Evolutionary conservation across 768 basidiomycete species (phyloP).

Genomic region (Myochromella boudieri): DNA sequence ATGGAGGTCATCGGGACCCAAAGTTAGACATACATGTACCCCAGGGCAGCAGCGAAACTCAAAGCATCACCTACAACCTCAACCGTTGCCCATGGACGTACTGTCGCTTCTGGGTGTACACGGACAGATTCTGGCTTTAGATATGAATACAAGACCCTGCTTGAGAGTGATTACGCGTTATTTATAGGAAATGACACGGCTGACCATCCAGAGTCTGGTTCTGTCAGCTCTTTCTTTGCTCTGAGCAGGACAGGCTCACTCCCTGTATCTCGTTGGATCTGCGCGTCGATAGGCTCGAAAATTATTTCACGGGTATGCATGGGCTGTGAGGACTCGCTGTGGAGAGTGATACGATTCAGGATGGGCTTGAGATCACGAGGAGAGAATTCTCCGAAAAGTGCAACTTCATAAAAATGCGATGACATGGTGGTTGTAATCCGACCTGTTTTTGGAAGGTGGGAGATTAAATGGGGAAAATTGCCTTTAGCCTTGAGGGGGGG

Average conservation of each 20-base stretch:
- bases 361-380: constrained; percentile 73
- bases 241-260: constrained; percentile 69
- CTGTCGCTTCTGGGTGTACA: constrained; percentile 83
- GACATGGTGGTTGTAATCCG: constrained; percentile 35
- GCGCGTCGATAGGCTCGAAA: constrained; percentile 78
- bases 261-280: constrained; percentile 57
- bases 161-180: background rate
- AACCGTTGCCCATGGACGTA: constrained; percentile 81
- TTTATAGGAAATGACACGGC: background rate
- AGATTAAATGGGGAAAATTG: background rate
- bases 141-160: constrained; percentile 78
- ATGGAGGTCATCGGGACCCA: constrained; percentile 3
- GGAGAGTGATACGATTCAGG: constrained; percentile 78
- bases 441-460: background rate
- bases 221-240: constrained; percentile 73
- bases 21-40: constrained; percentile 57
- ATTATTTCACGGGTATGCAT: constrained; percentile 78
- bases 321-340: constrained; percentile 72
- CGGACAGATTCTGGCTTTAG: constrained; percentile 83
- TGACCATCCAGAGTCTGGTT: constrained; percentile 65
- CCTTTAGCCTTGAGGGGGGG: too few species aligned
- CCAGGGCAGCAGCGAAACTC: constrained; percentile 77
- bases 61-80: constrained; percentile 79
- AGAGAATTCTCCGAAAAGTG: constrained; percentile 82
- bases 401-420: constrained; percentile 74